Evolutionary conservation across 257 asterid species (phyloP), one percentile per base, ranked within the genome.

Genomic region (Lycium ferocissimum): DNA sequence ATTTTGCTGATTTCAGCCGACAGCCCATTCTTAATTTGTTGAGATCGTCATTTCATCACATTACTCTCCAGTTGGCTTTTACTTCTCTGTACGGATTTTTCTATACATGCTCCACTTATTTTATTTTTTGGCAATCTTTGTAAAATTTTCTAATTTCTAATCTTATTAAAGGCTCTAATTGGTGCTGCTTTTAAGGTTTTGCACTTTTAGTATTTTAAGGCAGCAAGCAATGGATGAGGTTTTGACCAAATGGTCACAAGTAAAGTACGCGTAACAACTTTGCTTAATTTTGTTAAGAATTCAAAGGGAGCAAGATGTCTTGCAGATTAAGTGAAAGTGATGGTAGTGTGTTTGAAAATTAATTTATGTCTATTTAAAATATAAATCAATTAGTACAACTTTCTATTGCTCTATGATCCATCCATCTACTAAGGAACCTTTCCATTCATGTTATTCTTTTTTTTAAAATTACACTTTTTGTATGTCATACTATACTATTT

Each of bases 11-110:
- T 87, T 83, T 90, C 85, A 70, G 80, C 40, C 18, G 8, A 67
- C 49, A 15, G 6, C 20, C 75, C 85, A 75, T 85, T 85, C 88
- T 89, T 88, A 87, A 87, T 88, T 85, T 86, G 91, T 85, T 89
- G 65, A 75, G 56, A 26, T 73, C 78, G 84, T 84, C 58, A 54
- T 81, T 53, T 83, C 12, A 12, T 18, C 61, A 59, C 49, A 26
- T 14, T 22, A 20, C 14, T 9, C 40, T 22, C 43, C 43, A 7
- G 2, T 47, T 73, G n/a, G 7, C n/a, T 75, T 20, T n/a, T 62
- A 18, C 82, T 70, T 70, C 67, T 70, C 33, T 33, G 76, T 49
- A 67, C 82, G 76, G 79, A 57, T 67, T 76, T 26, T 35, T 43
- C 17, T 76, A 9, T 3, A 85, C 69, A 65, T 53, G 53, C 89